These are phyloP conservation scores for Vicia villosa DNA, from an alignment of 306 rosid species.

Conservation along the genomic window DNA sequence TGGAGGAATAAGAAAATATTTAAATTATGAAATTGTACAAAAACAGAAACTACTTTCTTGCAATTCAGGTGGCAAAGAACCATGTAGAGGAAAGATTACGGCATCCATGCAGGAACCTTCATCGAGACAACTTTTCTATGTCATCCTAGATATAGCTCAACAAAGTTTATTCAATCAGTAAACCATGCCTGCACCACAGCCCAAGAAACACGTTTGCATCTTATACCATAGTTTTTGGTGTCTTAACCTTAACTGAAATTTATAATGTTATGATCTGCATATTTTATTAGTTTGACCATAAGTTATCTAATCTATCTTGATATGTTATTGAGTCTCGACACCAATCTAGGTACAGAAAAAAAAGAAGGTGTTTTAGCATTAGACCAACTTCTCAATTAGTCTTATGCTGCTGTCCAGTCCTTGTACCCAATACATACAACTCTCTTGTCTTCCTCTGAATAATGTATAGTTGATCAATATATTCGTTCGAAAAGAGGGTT, in stretches of 20 bases:
- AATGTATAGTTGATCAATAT: background rate
- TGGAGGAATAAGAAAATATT: no score
- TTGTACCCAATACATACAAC: constrained; percentile 6
- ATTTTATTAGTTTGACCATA: constrained; percentile 6
- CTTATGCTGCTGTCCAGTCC: no score
- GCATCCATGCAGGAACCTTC: no score
- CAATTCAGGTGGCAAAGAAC: no score
- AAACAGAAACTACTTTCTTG: no score
- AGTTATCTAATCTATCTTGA: constrained; percentile 6
- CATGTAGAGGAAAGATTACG: no score
- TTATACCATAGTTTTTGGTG: background rate
- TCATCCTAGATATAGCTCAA: no score
- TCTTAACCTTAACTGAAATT: constrained; percentile 7
- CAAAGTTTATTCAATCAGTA: no score
- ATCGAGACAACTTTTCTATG: no score
- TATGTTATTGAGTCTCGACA: background rate
- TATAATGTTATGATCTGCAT: constrained; percentile 1
- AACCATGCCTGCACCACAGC: no score
- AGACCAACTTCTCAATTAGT: constrained; percentile 17
- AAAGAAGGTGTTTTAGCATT: background rate
- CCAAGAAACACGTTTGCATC: constrained; percentile 7
- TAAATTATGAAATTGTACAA: no score
- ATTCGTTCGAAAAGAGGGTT: background rate
- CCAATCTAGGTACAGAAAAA: background rate
- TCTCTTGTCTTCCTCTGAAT: constrained; percentile 7